A percentile compares a stretch with the other conserved stretches of the same genome.
These are phyloP conservation scores for Aegilops speltoides DNA, from an alignment of 176 grass and related monocot species.

Conservation along the genomic window DNA sequence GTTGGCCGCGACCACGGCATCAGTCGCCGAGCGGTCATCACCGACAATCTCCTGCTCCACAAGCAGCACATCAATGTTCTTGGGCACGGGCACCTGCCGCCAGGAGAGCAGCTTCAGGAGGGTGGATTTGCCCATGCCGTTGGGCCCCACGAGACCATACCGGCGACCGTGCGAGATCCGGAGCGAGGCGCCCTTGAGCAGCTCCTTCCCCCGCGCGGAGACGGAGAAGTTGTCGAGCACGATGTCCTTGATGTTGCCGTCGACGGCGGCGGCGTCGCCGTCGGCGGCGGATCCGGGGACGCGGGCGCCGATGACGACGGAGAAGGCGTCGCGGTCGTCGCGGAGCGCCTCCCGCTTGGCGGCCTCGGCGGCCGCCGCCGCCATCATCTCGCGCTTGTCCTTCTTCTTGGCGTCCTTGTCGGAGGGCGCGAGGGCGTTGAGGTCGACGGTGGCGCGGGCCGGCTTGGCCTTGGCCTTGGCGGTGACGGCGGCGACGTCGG, in stretches of 20 bases:
- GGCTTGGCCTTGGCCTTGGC: conserved; percentile 1
- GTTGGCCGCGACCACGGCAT: conserved; percentile 41
- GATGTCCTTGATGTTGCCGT: conserved; percentile 49
- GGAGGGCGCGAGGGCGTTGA: conserved; percentile 19
- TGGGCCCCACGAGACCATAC: conserved; percentile 64
- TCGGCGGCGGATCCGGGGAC: not conserved
- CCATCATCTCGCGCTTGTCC: conserved; percentile 44
- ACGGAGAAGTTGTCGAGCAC: conserved; percentile 63
- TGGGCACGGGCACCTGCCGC: conserved; percentile 59
- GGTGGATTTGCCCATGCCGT: conserved; percentile 70
- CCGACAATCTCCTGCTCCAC: conserved; percentile 66
- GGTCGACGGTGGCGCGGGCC: conserved; percentile 9
- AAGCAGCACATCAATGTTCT: conserved; percentile 62
- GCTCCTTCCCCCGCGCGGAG: conserved; percentile 52
- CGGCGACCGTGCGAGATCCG: conserved; percentile 55
- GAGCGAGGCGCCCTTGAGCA: conserved; percentile 56
- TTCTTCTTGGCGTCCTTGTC: conserved; percentile 60
- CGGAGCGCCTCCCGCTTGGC: conserved; percentile 48
- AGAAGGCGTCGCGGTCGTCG: conserved; percentile 65
- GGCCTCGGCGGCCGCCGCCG: conserved; percentile 27
- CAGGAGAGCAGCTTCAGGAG: conserved; percentile 62
- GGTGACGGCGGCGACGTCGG: not conserved
- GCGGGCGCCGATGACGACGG: conserved; percentile 47
- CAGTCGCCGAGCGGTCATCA: conserved; percentile 50
- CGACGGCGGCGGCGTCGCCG: conserved; percentile 7